Conservation (phyloP, 345 rosid genomes). For the Eucalyptus sp. region DNA sequence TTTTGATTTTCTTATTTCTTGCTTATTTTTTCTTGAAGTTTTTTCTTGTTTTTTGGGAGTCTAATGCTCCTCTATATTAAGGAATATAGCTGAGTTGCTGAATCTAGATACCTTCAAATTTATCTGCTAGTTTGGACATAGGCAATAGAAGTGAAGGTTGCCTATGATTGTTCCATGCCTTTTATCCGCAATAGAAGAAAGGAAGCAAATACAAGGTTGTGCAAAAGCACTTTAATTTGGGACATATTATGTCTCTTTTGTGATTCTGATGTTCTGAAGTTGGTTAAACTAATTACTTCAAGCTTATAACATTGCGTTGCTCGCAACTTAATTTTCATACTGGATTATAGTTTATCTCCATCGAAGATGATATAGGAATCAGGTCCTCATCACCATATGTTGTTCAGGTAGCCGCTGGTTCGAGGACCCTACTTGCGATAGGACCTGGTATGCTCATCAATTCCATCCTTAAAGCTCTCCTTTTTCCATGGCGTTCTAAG, state of each 20-base stretch:
- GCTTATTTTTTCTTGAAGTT: not conserved
- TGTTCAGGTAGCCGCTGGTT: conserved; percentile 64
- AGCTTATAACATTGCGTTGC: not conserved
- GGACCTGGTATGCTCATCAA: conserved; percentile 50
- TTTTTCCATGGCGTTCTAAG: not conserved
- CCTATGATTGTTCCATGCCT: not conserved
- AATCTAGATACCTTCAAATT: not conserved
- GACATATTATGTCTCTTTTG: not conserved
- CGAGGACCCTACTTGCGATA: conserved; percentile 71
- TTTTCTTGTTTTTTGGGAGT: not conserved
- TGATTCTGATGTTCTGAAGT: not conserved
- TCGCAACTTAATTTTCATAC: not conserved
- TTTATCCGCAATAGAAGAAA: not conserved
- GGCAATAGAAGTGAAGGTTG: not conserved
- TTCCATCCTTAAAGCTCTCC: not conserved
- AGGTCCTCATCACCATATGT: not conserved
- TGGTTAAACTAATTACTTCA: not conserved
- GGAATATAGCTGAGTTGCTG: not conserved
- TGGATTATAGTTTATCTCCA: not conserved
- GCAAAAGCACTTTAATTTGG: not conserved
- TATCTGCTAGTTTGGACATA: not conserved
- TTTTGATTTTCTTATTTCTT: not conserved
- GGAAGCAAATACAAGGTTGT: not conserved
- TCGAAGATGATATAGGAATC: not conserved
- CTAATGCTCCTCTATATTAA: not conserved